Evolutionary conservation across 208 protist species (phyloP).

Genomic region (Trypanosoma avium): DNA sequence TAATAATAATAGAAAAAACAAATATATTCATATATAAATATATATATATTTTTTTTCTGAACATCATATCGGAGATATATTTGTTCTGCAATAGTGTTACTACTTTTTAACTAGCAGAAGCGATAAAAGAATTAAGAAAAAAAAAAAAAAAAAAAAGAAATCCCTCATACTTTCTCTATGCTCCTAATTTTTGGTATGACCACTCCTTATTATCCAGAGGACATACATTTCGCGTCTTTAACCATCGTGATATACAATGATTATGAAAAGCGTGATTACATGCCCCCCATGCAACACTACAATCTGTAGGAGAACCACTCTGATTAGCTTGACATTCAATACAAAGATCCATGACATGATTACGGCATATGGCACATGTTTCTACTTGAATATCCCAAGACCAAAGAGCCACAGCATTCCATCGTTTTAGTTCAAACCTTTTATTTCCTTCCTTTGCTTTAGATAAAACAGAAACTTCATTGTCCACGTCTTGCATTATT

Average conservation of each 20-base stretch:
- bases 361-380: conserved; percentile 98
- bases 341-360: conserved; percentile 99
- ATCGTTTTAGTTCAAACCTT: conserved; percentile 94
- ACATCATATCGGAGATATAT: no score
- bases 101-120: no score
- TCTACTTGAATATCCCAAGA: conserved; percentile 98
- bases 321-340: conserved; percentile 98
- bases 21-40: no score
- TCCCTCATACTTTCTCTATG: conserved; percentile 63
- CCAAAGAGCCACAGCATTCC: conserved; percentile 99
- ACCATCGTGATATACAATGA: conserved; percentile 98
- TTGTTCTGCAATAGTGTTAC: no score
- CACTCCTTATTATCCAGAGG: conserved; percentile 97
- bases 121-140: no score
- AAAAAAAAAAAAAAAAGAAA: no score
- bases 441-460: conserved; percentile 25
- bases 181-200: conserved; percentile 97
- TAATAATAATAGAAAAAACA: no score
- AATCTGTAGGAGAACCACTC: conserved; percentile 90
- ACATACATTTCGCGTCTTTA: conserved; percentile 98
- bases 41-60: no score
- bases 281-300: conserved; percentile 97
- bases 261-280: conserved; percentile 99
- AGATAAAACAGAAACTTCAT: background rate
- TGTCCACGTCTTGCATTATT: conserved; percentile 13